Evolutionary conservation across 2,329 filamentous ascomycete genomes (phyloP).

Genomic region (Cladorrhinum sp.): DNA sequence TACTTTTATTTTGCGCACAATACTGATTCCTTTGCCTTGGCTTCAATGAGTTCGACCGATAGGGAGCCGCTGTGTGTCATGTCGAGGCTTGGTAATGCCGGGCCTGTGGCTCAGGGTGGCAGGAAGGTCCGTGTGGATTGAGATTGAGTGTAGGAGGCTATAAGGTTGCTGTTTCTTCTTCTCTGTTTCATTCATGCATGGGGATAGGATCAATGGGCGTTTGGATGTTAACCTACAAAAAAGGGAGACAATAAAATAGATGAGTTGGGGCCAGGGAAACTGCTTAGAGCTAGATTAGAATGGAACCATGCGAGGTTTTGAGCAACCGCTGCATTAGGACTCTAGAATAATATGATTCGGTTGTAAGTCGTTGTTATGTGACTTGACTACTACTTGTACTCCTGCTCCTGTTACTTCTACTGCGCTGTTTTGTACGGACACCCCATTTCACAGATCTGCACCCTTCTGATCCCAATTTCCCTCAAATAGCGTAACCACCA

Average conservation of each 20-base stretch:
- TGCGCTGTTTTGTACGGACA: neutral
- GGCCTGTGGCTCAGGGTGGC: slow-evolving; percentile 54
- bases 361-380: neutral
- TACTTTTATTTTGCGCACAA: slow-evolving; percentile 95
- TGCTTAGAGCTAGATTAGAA: neutral
- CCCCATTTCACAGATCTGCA: neutral
- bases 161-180: neutral
- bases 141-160: neutral
- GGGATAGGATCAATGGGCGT: neutral
- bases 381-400: neutral
- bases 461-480: neutral
- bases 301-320: neutral
- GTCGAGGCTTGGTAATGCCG: slow-evolving; percentile 65
- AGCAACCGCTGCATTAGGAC: neutral
- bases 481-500: slow-evolving; percentile 57
- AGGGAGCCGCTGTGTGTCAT: slow-evolving; percentile 76
- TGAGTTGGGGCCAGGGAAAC: neutral
- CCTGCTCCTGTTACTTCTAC: neutral
- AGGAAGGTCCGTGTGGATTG: slow-evolving; percentile 43
- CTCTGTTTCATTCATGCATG: neutral
- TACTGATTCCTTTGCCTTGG: slow-evolving; percentile 82
- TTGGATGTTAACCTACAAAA: neutral
- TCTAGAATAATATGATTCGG: neutral
- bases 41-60: slow-evolving; percentile 82
- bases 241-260: neutral